Conservation (phyloP, 306 rosid genomes). For the Datisca glomerata region DNA sequence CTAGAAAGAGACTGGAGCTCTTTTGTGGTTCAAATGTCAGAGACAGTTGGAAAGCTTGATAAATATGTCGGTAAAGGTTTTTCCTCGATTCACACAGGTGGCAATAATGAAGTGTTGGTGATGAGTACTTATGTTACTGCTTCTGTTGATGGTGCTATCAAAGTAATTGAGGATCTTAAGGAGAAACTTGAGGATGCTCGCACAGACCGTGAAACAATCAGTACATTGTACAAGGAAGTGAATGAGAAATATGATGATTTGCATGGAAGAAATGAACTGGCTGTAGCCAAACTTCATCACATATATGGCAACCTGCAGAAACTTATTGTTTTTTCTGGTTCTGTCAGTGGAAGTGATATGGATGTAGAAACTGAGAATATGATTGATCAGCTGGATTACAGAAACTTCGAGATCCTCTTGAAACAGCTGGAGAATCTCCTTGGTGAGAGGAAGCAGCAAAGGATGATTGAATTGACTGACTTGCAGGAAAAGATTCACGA, state of each 20-base stretch:
- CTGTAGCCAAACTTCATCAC: constrained; percentile 31
- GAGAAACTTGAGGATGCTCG: constrained; percentile 46
- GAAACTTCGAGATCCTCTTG: constrained; percentile 38
- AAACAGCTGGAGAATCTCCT: constrained; percentile 36
- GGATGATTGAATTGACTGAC: constrained; percentile 36
- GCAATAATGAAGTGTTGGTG: constrained; percentile 16
- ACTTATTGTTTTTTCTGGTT: constrained; percentile 33
- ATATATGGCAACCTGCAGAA: constrained; percentile 40
- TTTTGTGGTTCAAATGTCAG: constrained; percentile 34
- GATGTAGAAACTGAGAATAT: constrained; percentile 27
- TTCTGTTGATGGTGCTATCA: constrained; percentile 46
- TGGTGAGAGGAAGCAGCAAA: constrained; percentile 32
- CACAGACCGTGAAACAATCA: constrained; percentile 33
- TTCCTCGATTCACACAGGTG: constrained; percentile 17
- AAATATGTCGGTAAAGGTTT: constrained; percentile 33
- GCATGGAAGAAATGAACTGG: constrained; percentile 49
- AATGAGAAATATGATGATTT: constrained; percentile 42
- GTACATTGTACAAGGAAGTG: constrained; percentile 38
- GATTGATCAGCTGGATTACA: constrained; percentile 48
- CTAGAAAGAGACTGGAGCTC: constrained; percentile 60
- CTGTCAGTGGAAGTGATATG: constrained; percentile 31
- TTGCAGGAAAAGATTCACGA: constrained; percentile 41
- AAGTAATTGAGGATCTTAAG: constrained; percentile 52
- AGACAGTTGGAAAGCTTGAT: constrained; percentile 47
- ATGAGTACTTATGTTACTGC: constrained; percentile 20